Base-by-base conservation (phyloP, 2,329 filamentous ascomycete species). In the Arthrobotrys pseudoclavata region DNA sequence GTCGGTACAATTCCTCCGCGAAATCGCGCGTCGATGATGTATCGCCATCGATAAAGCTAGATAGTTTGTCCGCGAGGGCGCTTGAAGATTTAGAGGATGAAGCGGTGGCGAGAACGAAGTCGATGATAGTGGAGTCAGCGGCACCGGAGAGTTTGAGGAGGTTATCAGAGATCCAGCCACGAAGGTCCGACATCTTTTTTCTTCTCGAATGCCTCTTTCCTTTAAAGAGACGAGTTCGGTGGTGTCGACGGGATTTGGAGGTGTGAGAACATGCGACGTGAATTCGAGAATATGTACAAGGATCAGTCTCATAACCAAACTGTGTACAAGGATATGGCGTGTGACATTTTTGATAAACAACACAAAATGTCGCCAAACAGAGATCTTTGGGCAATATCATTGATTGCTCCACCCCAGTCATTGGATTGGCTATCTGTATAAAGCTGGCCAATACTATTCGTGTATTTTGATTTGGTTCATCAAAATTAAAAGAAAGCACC, bases 31-130 rank as follows among this genome's bases (percentile, higher is more conserved):
- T 82, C 22, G 88, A 83, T 13, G 87, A 86, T 26, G 83, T 82
- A 18, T 85, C 82, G 45, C 82, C 82, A 69, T 88, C 87, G 20
- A 89, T 83, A 81, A 89, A 88, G 42, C 84, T 82, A 10, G 84
- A 83, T 6, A 89, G 85, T 79, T 87, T 87, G 79, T 87, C 86
- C 79, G 85, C 83, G 42, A 89, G 83, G 26, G 85, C 83, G 3
- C 82, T 82, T 6, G 85, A 82, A 1, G 86, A 87, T 80, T 86
- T 87, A 50, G 86, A 85, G 22, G 85, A 84, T 79, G 83, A 84
- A 9, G 87, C 87, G 15, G 87, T 88, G 50, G 86, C 86, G 68
- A 88, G 85, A 24, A 89, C 85, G 80, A 88, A 89, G 82, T 89
- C 87, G 77, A 89, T 83, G 61, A 87, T 84, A 63, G 87, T 88